Evolutionary conservation across 805 yeast genomes (phyloP), one percentile per base, ranked within the genome.

Genomic region (Wickerhamiella hasegawae): DNA sequence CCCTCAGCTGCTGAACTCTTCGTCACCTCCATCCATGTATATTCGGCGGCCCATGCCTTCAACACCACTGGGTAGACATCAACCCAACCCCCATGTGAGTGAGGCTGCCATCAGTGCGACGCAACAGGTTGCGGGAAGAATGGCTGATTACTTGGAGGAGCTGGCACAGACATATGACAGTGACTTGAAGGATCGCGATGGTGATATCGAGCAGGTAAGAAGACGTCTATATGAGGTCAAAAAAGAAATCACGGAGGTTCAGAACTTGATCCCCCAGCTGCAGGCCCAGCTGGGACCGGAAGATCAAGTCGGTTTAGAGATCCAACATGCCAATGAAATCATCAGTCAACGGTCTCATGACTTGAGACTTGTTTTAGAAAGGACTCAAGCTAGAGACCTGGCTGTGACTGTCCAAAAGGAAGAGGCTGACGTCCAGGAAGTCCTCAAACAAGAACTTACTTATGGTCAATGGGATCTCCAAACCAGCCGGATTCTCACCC

Each of bases 321-420:
- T 46, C 15, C 40, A 46, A 18, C 44, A 38, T 27, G 53, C 53
- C 2, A 47, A 48, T 18, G 51, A 43, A 23, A 42, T 46, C n/a
- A 56, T 52, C 3, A 39, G 35, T 20, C 38, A 45, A 6, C 45
- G 51, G 40, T 49, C 59, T 18, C 44, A 52, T 17, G 52, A 55
- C 33, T 50, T 71, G 32, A 55, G 58, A 11, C 60, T 58, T 37
- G 48, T 67, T n/a, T 50, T 69, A 22, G 85, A 77, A 51, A 64
- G 79, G 34, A 60, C 75, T 1, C 85, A 77, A 49, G 74, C 82
- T 1, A 54, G 71, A 44, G 66, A 65, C 41, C 48, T 73, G 40
- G 81, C 80, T 0, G 62, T 67, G 38, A 43, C 68, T 15, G 81
- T 71, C 0, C 71, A 73, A 39, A 63, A 59, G 30, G 73, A 72